Evolutionary conservation across 2,329 filamentous ascomycete species (phyloP).

Genomic region (Chalaropsis ovoidea): DNA sequence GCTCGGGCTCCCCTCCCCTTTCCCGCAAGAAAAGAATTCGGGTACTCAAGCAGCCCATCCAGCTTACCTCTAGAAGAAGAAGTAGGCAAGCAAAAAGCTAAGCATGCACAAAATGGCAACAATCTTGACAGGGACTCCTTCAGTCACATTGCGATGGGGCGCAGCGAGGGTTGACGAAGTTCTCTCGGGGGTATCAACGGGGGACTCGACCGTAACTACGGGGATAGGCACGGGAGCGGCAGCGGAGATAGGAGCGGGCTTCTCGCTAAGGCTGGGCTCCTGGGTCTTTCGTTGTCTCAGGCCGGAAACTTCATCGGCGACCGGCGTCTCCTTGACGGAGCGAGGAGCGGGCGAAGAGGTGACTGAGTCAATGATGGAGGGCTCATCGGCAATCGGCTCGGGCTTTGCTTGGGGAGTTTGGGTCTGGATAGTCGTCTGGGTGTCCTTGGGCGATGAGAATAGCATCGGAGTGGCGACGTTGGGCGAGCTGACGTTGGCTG

Average conservation of each 20-base stretch:
- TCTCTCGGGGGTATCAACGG: neutral
- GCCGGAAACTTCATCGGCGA: slow-evolving; percentile 15
- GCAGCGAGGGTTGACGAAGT: slow-evolving; percentile 14
- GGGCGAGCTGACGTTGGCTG: slow-evolving; percentile 21
- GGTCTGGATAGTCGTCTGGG: slow-evolving; percentile 30
- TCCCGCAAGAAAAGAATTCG: neutral
- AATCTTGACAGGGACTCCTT: slow-evolving; percentile 79
- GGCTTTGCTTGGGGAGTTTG: slow-evolving; percentile 25
- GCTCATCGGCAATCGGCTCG: slow-evolving; percentile 13
- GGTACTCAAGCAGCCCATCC: slow-evolving; percentile 15
- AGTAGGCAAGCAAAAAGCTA: slow-evolving; percentile 87
- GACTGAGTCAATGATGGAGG: slow-evolving; percentile 42
- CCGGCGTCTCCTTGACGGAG: slow-evolving; percentile 9
- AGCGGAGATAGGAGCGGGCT: slow-evolving; percentile 2
- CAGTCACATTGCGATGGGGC: slow-evolving; percentile 29
- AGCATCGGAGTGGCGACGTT: slow-evolving; percentile 37
- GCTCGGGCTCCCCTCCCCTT: neutral
- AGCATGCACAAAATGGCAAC: slow-evolving; percentile 75
- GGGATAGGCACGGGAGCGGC: neutral
- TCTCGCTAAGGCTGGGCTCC: slow-evolving; percentile 13
- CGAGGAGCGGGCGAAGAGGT: slow-evolving; percentile 18
- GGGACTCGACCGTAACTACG: neutral
- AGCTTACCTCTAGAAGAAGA: slow-evolving; percentile 64
- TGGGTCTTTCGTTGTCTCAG: slow-evolving; percentile 22
- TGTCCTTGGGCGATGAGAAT: slow-evolving; percentile 39